These are phyloP conservation scores for Epichloe glyceriae DNA, from an alignment of 2,329 filamentous ascomycete species.

Conservation along the genomic window DNA sequence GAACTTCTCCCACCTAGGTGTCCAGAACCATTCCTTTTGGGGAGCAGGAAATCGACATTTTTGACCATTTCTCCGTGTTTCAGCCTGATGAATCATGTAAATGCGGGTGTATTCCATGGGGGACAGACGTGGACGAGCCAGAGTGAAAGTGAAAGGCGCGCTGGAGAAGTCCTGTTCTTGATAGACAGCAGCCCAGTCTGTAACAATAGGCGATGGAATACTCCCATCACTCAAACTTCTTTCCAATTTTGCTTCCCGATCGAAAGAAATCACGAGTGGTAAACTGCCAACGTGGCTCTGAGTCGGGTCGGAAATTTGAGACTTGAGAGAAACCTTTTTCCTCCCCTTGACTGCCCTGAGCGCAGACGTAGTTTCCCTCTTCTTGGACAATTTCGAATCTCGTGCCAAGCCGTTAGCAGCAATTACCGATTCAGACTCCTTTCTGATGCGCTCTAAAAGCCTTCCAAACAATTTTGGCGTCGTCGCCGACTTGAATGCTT, in stretches of 20 bases:
- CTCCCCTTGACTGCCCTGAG: slow-evolving; percentile 4
- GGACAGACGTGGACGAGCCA: slow-evolving; percentile 19
- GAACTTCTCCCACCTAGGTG: slow-evolving; percentile 22
- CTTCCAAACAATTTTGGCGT: slow-evolving; percentile 16
- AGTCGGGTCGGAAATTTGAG: slow-evolving; percentile 14
- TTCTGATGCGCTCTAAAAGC: slow-evolving; percentile 16
- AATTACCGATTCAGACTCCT: slow-evolving; percentile 10
- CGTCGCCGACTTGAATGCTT: slow-evolving; percentile 12
- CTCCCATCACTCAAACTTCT: neutral
- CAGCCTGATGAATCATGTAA: slow-evolving; percentile 21
- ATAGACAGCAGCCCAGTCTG: neutral
- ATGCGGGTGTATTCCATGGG: slow-evolving; percentile 27
- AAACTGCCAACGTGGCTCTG: slow-evolving; percentile 3
- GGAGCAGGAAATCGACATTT: slow-evolving; percentile 18
- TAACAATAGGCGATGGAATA: neutral
- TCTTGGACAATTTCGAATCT: neutral
- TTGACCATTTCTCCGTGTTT: slow-evolving; percentile 14
- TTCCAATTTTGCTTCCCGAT: neutral
- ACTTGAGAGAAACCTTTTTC: slow-evolving; percentile 10
- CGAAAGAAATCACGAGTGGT: neutral
- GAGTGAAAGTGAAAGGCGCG: neutral
- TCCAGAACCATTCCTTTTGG: slow-evolving; percentile 21
- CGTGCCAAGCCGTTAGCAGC: neutral
- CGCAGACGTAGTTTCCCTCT: neutral
- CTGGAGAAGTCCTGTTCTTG: neutral